Base-by-base conservation (phyloP, 345 rosid species). In the Euphorbia lathyris region DNA sequence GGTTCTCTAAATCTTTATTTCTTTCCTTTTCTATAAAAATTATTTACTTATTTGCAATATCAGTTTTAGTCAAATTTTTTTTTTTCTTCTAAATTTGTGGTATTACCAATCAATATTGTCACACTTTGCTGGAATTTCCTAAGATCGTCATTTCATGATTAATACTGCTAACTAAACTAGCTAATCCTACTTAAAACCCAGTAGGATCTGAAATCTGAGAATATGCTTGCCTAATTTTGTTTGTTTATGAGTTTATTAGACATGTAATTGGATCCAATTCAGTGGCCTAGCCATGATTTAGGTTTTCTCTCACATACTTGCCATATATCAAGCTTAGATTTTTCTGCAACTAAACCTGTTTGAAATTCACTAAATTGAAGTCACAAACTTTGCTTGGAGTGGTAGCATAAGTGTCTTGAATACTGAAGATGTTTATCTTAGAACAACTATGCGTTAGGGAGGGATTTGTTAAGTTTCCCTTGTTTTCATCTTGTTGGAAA, bases 401-500 rank as follows among this genome's bases (percentile, higher is more conserved):
- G 20, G 25, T 63, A 29, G 27, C 40, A 56, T 22, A 23, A 70
- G 1, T 43, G 34, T 14, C 19, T 45, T 27, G 6, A 61, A 45
- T 13, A 16, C 0, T 19, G 9, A 20, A 69, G 62, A 4, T 17
- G 9, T 13, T 9, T 34, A 3, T 29, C 32, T 30, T 61, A 14
- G 51, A 48, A 17, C 12, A 62, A 25, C 8, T 11, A 13, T 25
- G 29, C 42, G 23, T 57, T 17, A 8, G 16, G 22, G 59, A 47
- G n/a, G 25, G 16, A 59, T 67, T 26, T 50, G 20, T 58, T 59
- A 29, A 59, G 42, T 14, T 58, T 59, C 20, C n/a, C 17, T 45
- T 64, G 36, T 43, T 29, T 22, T 67, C 38, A 58, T 70, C 16
- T 20, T 53, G 22, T 55, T 36, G 68, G 30, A 40, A 68, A 80